Percentiles rank a stretch among this genome's conserved stretches.
Evolutionary conservation across 1,284 basidiomycete genomes (phyloP).

Genomic region (Dichomitus squalens): DNA sequence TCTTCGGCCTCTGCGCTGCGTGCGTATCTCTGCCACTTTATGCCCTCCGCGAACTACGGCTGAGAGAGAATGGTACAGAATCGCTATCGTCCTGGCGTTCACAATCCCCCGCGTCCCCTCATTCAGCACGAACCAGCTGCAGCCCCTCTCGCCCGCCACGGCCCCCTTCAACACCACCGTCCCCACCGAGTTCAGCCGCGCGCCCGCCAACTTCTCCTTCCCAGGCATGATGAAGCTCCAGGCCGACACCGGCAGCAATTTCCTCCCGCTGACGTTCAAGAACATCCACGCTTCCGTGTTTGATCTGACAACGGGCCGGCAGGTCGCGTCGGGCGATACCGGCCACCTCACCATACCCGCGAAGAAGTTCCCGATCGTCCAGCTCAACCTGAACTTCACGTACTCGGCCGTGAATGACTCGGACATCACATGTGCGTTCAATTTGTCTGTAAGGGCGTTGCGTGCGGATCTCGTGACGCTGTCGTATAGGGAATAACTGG

Average conservation of each 20-base stretch:
- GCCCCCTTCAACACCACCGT: slow-evolving; percentile 55
- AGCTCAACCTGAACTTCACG: slow-evolving; percentile 78
- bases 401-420: slow-evolving; percentile 81
- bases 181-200: slow-evolving; percentile 64
- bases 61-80: slow-evolving; percentile 39
- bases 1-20: slow-evolving; percentile 67
- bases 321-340: slow-evolving; percentile 68
- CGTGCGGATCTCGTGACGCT: not conserved
- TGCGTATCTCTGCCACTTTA: slow-evolving; percentile 45
- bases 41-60: not conserved
- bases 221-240: slow-evolving; percentile 72
- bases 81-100: slow-evolving; percentile 72
- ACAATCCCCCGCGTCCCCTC: slow-evolving; percentile 78
- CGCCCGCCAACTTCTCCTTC: slow-evolving; percentile 87
- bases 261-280: slow-evolving; percentile 73
- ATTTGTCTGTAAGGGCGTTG: not conserved
- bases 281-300: slow-evolving; percentile 65
- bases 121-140: slow-evolving; percentile 59
- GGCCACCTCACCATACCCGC: slow-evolving; percentile 61
- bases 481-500: slow-evolving; percentile 66
- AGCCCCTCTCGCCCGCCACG: slow-evolving; percentile 63
- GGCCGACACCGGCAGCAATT: slow-evolving; percentile 71
- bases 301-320: slow-evolving; percentile 62
- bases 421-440: slow-evolving; percentile 75
- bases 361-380: slow-evolving; percentile 59